These are phyloP conservation scores for Grifola frondosa DNA, from an alignment of 1,284 basidiomycete species.

Conservation along the genomic window DNA sequence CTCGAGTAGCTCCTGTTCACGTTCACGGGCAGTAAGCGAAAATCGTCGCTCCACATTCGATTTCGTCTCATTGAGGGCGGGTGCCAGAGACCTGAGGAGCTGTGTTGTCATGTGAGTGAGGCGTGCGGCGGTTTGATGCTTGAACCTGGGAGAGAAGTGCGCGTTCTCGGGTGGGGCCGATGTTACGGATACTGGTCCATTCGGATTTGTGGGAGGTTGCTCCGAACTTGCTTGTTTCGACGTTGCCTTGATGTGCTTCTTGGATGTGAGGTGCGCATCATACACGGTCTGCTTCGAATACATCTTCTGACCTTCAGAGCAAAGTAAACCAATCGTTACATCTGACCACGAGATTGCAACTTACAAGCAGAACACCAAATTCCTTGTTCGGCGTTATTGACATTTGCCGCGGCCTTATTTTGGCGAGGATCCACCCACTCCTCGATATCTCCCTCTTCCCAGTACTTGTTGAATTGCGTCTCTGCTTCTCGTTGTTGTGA, in stretches of 20 bases:
- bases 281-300: slow-evolving; percentile 99
- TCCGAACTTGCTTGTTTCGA: slow-evolving; percentile 63
- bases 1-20: slow-evolving; percentile 90
- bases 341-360: too few species aligned
- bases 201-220: slow-evolving; percentile 57
- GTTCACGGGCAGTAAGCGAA: slow-evolving; percentile 93
- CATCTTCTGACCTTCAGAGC: slow-evolving; percentile 75
- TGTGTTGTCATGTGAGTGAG: slow-evolving; percentile 71
- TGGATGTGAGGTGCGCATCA: slow-evolving; percentile 92
- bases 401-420: slow-evolving; percentile 39
- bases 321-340: too few species aligned
- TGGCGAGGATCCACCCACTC: slow-evolving; percentile 70
- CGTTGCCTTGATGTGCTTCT: slow-evolving; percentile 91
- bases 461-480: slow-evolving; percentile 73
- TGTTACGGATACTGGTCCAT: too few species aligned
- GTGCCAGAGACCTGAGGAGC: slow-evolving; percentile 64
- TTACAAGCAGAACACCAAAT: slow-evolving; percentile 97
- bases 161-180: slow-evolving; percentile 31
- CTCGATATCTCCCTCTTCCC: slow-evolving; percentile 75
- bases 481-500: slow-evolving; percentile 64
- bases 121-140: slow-evolving; percentile 69
- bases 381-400: slow-evolving; percentile 51
- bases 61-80: slow-evolving; percentile 85
- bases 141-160: slow-evolving; percentile 50
- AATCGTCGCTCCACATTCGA: slow-evolving; percentile 95